These are phyloP conservation scores for Neurospora crassa DNA, from an alignment of 2,329 filamentous ascomycete species.

Conservation along the genomic window DNA sequence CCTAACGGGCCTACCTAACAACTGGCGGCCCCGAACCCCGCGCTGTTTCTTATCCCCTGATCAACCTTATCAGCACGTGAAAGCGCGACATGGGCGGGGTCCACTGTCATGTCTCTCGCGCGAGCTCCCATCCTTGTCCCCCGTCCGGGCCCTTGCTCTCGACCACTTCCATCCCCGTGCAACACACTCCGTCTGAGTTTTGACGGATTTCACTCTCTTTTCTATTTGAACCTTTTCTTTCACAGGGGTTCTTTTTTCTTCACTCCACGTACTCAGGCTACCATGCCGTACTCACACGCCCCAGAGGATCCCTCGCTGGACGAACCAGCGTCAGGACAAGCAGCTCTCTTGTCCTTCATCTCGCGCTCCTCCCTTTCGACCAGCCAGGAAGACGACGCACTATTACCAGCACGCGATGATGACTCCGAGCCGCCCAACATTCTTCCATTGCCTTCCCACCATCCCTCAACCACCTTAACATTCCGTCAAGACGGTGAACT, in stretches of 20 bases:
- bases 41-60: background rate
- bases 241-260: background rate
- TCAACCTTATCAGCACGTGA: background rate
- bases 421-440: background rate
- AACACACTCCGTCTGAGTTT: background rate
- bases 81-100: background rate
- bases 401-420: background rate
- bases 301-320: background rate
- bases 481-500: background rate
- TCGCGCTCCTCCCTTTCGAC: background rate
- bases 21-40: background rate
- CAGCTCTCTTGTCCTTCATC: background rate
- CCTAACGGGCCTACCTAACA: too few species aligned
- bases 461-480: background rate
- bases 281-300: background rate
- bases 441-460: background rate
- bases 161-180: background rate
- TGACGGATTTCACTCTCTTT: too few species aligned
- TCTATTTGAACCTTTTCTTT: too few species aligned
- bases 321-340: background rate
- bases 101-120: background rate
- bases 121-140: background rate
- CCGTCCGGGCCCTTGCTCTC: background rate
- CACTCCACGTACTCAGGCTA: background rate
- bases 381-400: background rate